phyloP scores from a whole-genome alignment of 1,284 basidiomycete species.

The Coriolopsis trogii region DNA sequence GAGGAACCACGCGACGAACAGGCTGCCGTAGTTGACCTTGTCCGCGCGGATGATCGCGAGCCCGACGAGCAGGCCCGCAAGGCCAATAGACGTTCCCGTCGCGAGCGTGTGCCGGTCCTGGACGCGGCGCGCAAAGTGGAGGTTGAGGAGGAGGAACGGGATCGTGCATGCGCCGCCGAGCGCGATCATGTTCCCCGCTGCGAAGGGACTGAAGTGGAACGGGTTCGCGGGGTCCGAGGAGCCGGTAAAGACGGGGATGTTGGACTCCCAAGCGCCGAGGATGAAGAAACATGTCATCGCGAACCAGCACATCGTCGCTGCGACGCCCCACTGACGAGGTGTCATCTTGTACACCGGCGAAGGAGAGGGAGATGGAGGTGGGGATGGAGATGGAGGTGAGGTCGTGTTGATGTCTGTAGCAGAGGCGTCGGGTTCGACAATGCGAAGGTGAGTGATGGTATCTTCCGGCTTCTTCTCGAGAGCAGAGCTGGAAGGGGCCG shows the following conservation, averaged over 20 bases:
- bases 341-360: conserved; percentile 12
- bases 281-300: conserved; percentile 77
- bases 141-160: conserved; percentile 67
- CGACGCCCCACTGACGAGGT: conserved; percentile 47
- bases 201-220: conserved; percentile 62
- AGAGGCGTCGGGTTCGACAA: conserved; percentile 9
- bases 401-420: conserved; percentile 4
- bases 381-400: no score
- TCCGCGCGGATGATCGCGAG: conserved; percentile 46
- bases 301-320: conserved; percentile 72
- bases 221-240: conserved; percentile 28
- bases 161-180: conserved; percentile 63
- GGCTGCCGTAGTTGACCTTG: conserved; percentile 48
- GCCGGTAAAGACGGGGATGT: conserved; percentile 68
- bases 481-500: neutral
- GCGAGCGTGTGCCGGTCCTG: conserved; percentile 67
- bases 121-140: conserved; percentile 55
- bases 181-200: conserved; percentile 72
- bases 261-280: conserved; percentile 72
- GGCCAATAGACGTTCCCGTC: conserved; percentile 52
- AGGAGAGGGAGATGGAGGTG: neutral
- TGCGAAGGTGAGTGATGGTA: neutral
- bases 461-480: conserved; percentile 10
- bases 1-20: conserved; percentile 69
- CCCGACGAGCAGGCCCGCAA: conserved; percentile 55